phyloP scores from a whole-genome alignment of 768 basidiomycete species.

The Tulasnella sp. region DNA sequence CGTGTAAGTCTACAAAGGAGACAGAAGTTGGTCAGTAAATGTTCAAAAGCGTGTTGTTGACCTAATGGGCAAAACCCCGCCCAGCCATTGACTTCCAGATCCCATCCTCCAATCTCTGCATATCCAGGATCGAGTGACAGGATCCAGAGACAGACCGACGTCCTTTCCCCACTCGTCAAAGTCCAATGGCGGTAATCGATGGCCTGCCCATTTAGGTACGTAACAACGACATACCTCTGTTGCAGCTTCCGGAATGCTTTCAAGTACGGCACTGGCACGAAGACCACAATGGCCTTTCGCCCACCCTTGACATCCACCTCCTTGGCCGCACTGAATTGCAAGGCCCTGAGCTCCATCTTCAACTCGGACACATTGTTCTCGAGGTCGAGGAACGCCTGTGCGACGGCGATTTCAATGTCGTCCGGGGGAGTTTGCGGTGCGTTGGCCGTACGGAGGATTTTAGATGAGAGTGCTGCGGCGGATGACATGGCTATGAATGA shows the following conservation, averaged over 20 bases:
- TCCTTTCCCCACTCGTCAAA: no score
- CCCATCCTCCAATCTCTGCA: neutral
- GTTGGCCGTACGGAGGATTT: conserved; percentile 94
- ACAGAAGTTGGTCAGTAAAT: no score
- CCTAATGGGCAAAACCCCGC: no score
- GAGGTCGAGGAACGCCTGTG: conserved; percentile 92
- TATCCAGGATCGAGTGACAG: no score
- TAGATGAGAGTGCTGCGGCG: conserved; percentile 29
- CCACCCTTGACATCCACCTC: conserved; percentile 99
- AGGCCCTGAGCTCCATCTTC: conserved; percentile 87
- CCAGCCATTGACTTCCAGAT: no score
- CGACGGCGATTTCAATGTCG: conserved; percentile 83
- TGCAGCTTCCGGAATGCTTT: conserved; percentile 99
- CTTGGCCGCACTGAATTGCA: conserved; percentile 96
- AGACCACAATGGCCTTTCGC: conserved; percentile 98
- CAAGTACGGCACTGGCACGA: conserved; percentile 92
- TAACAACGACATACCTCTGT: conserved; percentile 59
- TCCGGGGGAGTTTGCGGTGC: conserved; percentile 82
- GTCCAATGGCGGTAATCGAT: no score
- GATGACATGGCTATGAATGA: neutral
- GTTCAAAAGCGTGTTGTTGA: no score
- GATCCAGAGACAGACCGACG: no score
- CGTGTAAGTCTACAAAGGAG: conserved; percentile 66
- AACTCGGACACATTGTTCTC: conserved; percentile 98
- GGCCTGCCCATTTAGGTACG: no score